Evolutionary conservation across 257 asterid genomes (phyloP), one percentile per base, ranked within the genome.

Genomic region (Solanum phureja): DNA sequence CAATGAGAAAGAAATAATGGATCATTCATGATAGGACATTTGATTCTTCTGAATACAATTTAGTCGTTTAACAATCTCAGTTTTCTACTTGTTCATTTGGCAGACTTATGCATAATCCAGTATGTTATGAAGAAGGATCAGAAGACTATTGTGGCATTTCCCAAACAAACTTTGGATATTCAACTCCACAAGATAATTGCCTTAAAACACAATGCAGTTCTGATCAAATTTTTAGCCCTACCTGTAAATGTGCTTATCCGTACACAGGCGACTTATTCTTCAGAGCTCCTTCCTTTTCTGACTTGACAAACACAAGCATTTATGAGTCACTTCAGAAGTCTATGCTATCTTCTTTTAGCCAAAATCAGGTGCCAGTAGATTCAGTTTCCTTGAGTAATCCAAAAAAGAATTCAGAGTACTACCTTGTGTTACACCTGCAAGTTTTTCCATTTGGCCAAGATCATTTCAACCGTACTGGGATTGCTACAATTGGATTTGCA

Each of bases 251-350:
- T 88, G 91, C 93, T 77, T 89, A 91, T 90, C 98, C 99, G 52
- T 95, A 95, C 89, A 86, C 92, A 4, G 99, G 99, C 83, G 87
- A 19, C 83, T 89, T 97, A 8, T 16, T 35, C 58, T 95, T 97
- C 69, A 91, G 97, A 1, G 95, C 98, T 29, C 95, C 97, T 88
- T 93, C 96, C 33, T 95, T 95, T 90, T 94, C 95, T 87, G 71
- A 86, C 91, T 90, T 90, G 62, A 94, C 93, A 71, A 95, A 95
- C 91, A n/a, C 60, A 1, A 93, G 84, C 35, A 3, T 75, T 60
- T 97, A 85, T 52, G 88, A 31, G 56, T 56, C 87, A 19, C 97
- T 96, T 89, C 89, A 89, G 37, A 19, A 69, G 18, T 18, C 66
- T 8, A 23, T 96, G 92, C 90, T 93, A 92, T 21, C 23, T 8